Percentiles rank a stretch among this genome's conserved stretches.
These are phyloP conservation scores for Phaeophleospora eucalypticola DNA, from an alignment of 2,329 filamentous ascomycete genomes.

Conservation along the genomic window DNA sequence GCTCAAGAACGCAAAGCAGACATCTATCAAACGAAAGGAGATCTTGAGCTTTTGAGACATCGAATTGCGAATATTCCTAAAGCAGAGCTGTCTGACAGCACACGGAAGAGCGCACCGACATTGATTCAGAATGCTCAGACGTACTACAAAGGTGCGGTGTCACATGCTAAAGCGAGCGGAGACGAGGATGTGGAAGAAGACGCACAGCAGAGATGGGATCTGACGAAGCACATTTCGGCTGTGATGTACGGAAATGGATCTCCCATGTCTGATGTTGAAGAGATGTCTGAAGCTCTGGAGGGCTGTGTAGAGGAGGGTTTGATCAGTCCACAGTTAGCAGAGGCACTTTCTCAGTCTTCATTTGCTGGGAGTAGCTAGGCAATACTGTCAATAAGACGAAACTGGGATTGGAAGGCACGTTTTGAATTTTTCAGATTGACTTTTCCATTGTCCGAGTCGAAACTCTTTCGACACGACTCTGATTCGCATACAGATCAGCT, in stretches of 20 bases:
- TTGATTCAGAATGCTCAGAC: constrained; percentile 55
- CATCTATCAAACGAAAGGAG: constrained; percentile 53
- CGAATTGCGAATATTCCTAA: constrained; percentile 40
- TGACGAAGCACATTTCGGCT: constrained; percentile 39
- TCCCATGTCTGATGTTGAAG: constrained; percentile 32
- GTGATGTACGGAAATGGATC: constrained; percentile 39
- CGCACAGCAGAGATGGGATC: constrained; percentile 32
- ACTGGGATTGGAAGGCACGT: neutral
- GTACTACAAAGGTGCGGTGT: constrained; percentile 52
- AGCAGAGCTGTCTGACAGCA: constrained; percentile 38
- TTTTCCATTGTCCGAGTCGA: neutral
- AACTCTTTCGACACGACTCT: too few species aligned
- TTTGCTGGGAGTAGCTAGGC: neutral
- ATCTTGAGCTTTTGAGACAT: constrained; percentile 53
- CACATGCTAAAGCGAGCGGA: constrained; percentile 23
- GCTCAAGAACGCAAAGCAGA: constrained; percentile 43
- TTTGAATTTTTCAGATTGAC: neutral
- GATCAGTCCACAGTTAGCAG: constrained; percentile 29
- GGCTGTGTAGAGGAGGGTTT: constrained; percentile 53
- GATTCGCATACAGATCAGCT: too few species aligned
- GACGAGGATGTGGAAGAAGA: constrained; percentile 38
- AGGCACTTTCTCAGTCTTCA: neutral
- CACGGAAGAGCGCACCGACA: constrained; percentile 42
- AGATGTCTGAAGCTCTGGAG: constrained; percentile 42
- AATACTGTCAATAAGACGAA: neutral